A percentile compares a stretch with the other conserved stretches of the same genome.
Evolutionary conservation across 768 basidiomycete species (phyloP).

Genomic region (Tephrocybe sp.): DNA sequence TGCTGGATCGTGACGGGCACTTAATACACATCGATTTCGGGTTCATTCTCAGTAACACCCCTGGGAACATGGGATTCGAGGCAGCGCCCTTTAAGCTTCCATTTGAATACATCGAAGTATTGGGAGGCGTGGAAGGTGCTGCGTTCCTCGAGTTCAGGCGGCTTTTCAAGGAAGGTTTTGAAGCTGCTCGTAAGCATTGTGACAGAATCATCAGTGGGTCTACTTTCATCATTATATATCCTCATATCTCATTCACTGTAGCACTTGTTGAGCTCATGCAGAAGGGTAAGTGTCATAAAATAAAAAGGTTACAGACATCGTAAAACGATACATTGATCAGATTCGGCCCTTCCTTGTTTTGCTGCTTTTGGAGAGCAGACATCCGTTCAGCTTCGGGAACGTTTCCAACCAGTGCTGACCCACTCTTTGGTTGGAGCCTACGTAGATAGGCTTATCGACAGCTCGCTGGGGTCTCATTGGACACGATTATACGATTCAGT

Average conservation of each 20-base stretch:
- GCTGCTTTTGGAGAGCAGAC: constrained; percentile 89
- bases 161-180: constrained; percentile 92
- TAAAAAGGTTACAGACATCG: too few species aligned
- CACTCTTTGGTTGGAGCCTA: constrained; percentile 84
- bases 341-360: constrained; percentile 91
- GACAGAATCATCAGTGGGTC: constrained; percentile 89
- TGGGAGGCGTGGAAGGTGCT: constrained; percentile 80
- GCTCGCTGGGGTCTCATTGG: constrained; percentile 90
- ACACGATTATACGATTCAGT: constrained; percentile 96
- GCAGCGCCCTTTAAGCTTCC: constrained; percentile 99
- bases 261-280: constrained; percentile 96
- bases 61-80: constrained; percentile 97
- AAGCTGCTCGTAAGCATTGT: constrained; percentile 92
- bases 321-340: constrained; percentile 34
- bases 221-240: background rate
- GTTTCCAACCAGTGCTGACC: constrained; percentile 90
- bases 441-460: constrained; percentile 88
- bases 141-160: constrained; percentile 83
- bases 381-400: constrained; percentile 82
- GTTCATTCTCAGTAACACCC: constrained; percentile 96
- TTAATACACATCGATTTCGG: constrained; percentile 98
- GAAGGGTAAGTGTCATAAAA: constrained; percentile 56
- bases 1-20: constrained; percentile 93
- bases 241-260: constrained; percentile 14
- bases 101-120: constrained; percentile 92